Evolutionary conservation across 2,329 filamentous ascomycete genomes (phyloP), one percentile per base, ranked within the genome.

Genomic region (Teratosphaeria pseudoeucalypti): DNA sequence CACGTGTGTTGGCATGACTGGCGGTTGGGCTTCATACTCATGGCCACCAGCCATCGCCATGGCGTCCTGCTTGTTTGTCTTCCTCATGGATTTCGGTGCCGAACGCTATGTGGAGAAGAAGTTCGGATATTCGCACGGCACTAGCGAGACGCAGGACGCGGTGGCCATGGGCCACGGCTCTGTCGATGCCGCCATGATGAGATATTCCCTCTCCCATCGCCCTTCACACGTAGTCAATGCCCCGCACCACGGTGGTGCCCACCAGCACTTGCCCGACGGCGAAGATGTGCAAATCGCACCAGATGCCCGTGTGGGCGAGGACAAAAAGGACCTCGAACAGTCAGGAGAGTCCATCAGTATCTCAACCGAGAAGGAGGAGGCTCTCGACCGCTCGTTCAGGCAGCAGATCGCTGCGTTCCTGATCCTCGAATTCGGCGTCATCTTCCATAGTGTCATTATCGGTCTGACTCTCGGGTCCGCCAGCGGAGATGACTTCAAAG

Each of bases 401-500:
- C 85, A 88, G 2, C 91, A 96, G 73, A 83, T 96, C 70, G 90
- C 90, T 0, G 87, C 86, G 55, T 85, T 96, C 69, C 89, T 95
- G 75, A 92, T 96, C 69, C 88, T 97, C 65, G 92, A 97, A 69
- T 96, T 96, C 66, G 92, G 92, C 62, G 89, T 97, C 70, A 85
- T 97, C 60, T 70, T 70, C 57, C 69, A 71, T 64, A 65, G 61
- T 29, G 81, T 96, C 69, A 95, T 96, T 75, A 92, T 97, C 64
- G 92, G 92, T 26, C 81, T 96, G 26, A 95, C 90, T 0, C 83
- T 86, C 12, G 83, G 81, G 6, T 82, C 84, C 4, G 75, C 83
- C 0, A 82, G 82, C 26, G 43, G 19, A 23, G 66, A 73, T 0
- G 83, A 85, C 63, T 86, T 86, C 68, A 74, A 73, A 54, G 83